Evolutionary conservation across 2,329 filamentous ascomycete species (phyloP).

Genomic region (Penicillium sp.): DNA sequence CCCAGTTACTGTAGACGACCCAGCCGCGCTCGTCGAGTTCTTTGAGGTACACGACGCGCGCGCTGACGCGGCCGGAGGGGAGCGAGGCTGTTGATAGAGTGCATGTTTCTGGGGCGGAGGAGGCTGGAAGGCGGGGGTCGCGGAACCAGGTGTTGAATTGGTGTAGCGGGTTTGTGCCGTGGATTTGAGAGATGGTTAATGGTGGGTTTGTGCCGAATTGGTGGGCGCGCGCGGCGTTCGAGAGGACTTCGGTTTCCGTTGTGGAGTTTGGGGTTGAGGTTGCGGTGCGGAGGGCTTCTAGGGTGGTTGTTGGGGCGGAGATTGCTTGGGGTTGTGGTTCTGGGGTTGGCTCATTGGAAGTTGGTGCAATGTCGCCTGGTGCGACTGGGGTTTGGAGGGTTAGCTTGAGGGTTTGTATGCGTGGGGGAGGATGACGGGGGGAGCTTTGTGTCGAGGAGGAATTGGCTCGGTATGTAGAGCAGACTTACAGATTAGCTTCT

Average conservation of each 20-base stretch:
- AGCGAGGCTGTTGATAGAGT: conserved; percentile 80
- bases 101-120: conserved; percentile 82
- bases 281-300: conserved; percentile 30
- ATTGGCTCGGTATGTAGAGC: neutral
- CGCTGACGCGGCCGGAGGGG: conserved; percentile 78
- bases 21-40: conserved; percentile 82
- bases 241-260: conserved; percentile 34
- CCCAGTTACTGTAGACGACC: conserved; percentile 92
- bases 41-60: conserved; percentile 90
- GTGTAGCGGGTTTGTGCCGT: conserved; percentile 59
- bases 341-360: conserved; percentile 17
- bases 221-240: conserved; percentile 42
- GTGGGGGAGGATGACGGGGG: neutral
- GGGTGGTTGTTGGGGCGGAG: neutral
- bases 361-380: conserved; percentile 41
- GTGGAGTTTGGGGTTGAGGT: conserved; percentile 38
- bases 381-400: conserved; percentile 33
- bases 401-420: conserved; percentile 7
- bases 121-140: conserved; percentile 59
- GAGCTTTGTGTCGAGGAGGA: neutral
- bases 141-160: conserved; percentile 93
- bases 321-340: conserved; percentile 6
- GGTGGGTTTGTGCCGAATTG: conserved; percentile 45
- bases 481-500: conserved; percentile 42
- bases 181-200: conserved; percentile 41